Base-by-base conservation (phyloP, 805 yeast genomes). In the Komagataella populi region DNA sequence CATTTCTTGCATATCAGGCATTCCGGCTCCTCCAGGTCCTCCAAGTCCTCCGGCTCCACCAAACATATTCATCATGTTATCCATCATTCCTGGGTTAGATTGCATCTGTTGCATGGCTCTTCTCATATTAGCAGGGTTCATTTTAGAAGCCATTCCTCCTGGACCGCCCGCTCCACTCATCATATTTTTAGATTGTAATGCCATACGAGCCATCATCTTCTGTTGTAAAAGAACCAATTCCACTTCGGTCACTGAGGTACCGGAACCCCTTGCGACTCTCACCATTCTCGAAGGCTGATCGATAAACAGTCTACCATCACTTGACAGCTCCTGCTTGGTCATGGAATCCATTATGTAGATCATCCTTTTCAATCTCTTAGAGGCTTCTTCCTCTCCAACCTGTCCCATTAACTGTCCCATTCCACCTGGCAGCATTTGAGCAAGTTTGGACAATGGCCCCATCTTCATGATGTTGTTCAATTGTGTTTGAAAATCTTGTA, bases 381-480 rank as follows among this genome's bases (percentile, higher is more conserved):
- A 78, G 0, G 96, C 83, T 60, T 93, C 98, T 59, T 88, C 96
- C 63, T 89, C 97, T 23, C 95, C 93, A 47, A 87, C 81, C 65
- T 87, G 91, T 50, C 76, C 80, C 78, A 91, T 83, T 74, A 91
- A 75, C 57, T 79, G 81, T 44, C 90, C 80, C 69, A 89, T 78
- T 61, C 96, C 87, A 23, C 84, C 93, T 0, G 99, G 99, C 54
- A 91, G 81, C 97, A 91, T 91, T 51, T 84, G 80, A 2, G 97
- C 96, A 55, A 91, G 87, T 64, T 93, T 90, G 22, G 95, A 83
- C 51, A 91, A 70, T 3, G 98, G 97, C 1, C 99, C 99, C 95
- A 93, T 87, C 66, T 93, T 93, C 78, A 91, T 74, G 59, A 93
- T 85, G 57, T 90, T 91, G 65, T 85, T 84, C 95, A 91, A 85